phyloP scores from a whole-genome alignment of 2,329 filamentous ascomycete species.

The Graphiopsis chlorocephala region DNA sequence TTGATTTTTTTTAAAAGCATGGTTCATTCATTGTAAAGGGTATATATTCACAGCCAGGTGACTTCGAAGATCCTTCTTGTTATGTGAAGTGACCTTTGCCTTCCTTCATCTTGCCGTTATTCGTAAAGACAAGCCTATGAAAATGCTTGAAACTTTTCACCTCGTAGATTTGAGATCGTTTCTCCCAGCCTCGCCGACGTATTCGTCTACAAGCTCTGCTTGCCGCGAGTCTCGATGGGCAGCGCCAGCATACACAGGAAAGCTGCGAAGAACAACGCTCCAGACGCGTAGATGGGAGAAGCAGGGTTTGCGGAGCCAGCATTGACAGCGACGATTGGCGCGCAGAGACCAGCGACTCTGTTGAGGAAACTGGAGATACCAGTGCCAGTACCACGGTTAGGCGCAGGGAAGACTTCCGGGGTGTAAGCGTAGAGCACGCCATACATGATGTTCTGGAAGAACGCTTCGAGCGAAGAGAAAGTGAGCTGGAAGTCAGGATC shows the following conservation, averaged over 20 bases:
- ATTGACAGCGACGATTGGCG: slow-evolving; percentile 62
- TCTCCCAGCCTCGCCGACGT: too few relatives aligned
- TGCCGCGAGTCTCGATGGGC: slow-evolving; percentile 45
- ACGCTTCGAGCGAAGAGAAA: slow-evolving; percentile 67
- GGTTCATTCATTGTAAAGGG: background rate
- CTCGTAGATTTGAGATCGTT: background rate
- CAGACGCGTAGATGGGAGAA: slow-evolving; percentile 44
- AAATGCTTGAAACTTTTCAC: background rate
- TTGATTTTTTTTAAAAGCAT: background rate
- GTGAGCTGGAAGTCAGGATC: slow-evolving; percentile 59
- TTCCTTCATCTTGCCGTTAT: background rate
- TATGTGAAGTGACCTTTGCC: background rate
- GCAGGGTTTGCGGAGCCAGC: slow-evolving; percentile 39
- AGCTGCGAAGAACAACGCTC: slow-evolving; percentile 44
- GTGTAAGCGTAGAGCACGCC: slow-evolving; percentile 75
- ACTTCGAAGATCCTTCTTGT: background rate
- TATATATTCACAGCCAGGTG: background rate
- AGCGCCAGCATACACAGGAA: slow-evolving; percentile 42
- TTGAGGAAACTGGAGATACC: slow-evolving; percentile 72
- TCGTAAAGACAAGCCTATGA: background rate
- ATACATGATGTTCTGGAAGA: slow-evolving; percentile 73
- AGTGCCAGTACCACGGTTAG: slow-evolving; percentile 67
- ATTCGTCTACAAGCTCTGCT: slow-evolving; percentile 37
- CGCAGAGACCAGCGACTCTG: slow-evolving; percentile 63
- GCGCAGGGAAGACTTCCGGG: slow-evolving; percentile 72